Percentiles rank a stretch among this genome's conserved stretches.
Evolutionary conservation across 106 monocot genomes (phyloP).

Genomic region (Apostasia ramifera): DNA sequence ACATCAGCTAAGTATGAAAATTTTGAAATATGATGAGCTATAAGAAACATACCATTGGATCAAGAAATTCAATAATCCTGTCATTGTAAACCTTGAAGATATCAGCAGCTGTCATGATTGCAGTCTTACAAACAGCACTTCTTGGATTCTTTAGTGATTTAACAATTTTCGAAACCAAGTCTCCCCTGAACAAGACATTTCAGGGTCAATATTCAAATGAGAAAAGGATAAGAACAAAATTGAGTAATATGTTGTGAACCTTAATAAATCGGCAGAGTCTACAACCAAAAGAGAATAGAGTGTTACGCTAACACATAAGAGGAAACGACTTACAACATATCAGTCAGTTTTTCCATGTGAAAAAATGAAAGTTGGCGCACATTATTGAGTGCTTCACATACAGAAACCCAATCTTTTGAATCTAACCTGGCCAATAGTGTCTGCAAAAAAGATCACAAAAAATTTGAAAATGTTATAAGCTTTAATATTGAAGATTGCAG

Average conservation of each 20-base stretch:
- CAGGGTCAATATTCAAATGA: background rate
- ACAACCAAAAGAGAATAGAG: background rate
- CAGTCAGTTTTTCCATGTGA: constrained; percentile 75
- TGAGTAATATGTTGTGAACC: background rate
- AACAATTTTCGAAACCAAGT: constrained; percentile 65
- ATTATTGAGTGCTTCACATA: constrained; percentile 94
- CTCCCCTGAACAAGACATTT: constrained; percentile 22
- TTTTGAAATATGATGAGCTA: background rate
- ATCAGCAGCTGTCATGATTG: constrained; percentile 90
- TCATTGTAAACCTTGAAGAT: constrained; percentile 76
- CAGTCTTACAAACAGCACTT: constrained; percentile 96
- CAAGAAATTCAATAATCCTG: constrained; percentile 65
- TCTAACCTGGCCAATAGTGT: constrained; percentile 66
- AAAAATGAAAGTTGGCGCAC: constrained; percentile 80
- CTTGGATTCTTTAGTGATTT: constrained; percentile 91
- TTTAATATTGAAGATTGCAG: background rate
- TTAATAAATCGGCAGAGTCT: background rate
- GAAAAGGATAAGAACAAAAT: background rate
- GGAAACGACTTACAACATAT: constrained; percentile 57
- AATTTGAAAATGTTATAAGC: background rate
- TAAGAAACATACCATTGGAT: constrained; percentile 54
- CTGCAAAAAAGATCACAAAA: constrained; percentile 22
- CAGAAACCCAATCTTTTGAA: constrained; percentile 83
- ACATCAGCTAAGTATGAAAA: background rate
- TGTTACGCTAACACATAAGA: background rate